Evolutionary conservation across 2,329 filamentous ascomycete species (phyloP), one percentile per base, ranked within the genome.

Genomic region (Neodidymelliopsis sp.): DNA sequence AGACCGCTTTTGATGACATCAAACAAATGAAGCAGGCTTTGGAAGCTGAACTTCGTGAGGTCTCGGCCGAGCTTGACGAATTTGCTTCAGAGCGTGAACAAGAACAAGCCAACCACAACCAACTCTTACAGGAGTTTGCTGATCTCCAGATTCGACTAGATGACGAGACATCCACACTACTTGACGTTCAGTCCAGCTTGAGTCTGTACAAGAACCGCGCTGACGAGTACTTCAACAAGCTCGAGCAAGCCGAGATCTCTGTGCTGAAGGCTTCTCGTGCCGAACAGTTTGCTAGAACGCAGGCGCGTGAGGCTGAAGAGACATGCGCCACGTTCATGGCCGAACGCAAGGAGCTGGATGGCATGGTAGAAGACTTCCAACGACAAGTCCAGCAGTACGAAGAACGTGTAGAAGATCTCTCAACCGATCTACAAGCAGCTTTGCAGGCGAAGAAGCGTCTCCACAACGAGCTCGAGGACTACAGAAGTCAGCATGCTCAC

Each of bases 381-480:
- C 86, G 90, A 28, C 89, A 94, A 69, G 91, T 90, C 49, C 92
- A 97, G 71, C 86, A 89, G 31, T 87, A 93, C 36, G 93, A 97
- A 66, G 93, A 96, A 76, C 89, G 87, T 66, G 81, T 97, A 38
- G 93, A 97, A 68, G 93, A 99, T 68, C 79, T 96, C 33, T 90
- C 90, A 18, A 93, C 93, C 0, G 93, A 99, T 69, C 82, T 97
- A 7, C 88, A 95, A 53, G 86, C 86, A 15, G 90, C 89, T 2
- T 79, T 90, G 13, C 92, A 97, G 75, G 86, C 91, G 15, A 96
- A 96, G 81, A 96, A 92, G 76, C 85, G 93, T 50, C 85, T 97
- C 18, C 93, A 99, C 72, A 92, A 97, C 68, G 93, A 99, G 76
- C 87, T 99, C 2, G 93, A 97, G 73, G 93, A 99, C 74, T 99